Conservation (phyloP, 345 rosid genomes). For the Mallotus nudiflorus region DNA sequence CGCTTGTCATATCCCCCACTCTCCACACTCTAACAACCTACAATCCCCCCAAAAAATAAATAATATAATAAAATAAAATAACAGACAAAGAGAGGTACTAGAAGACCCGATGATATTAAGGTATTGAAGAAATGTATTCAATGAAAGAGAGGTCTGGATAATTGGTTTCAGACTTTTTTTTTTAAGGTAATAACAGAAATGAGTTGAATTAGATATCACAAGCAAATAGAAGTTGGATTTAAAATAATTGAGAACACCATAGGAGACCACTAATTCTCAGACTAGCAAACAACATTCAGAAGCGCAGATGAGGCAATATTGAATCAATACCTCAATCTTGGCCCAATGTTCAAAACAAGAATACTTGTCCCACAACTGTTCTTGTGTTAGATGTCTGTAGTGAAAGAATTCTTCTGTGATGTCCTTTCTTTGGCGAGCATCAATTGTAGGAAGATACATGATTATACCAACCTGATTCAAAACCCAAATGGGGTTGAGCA, state of each 20-base stretch:
- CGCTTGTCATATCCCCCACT: too few relatives aligned
- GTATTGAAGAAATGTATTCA: not conserved
- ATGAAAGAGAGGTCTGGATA: not conserved
- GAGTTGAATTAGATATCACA: not conserved
- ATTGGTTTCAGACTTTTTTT: not conserved
- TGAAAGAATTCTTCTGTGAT: constrained; percentile 93
- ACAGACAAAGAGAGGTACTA: not conserved
- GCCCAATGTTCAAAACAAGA: constrained; percentile 97
- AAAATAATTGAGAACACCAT: not conserved
- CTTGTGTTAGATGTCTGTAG: constrained; percentile 72
- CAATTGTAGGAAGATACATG: constrained; percentile 95
- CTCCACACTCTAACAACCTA: too few relatives aligned
- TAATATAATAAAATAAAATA: too few relatives aligned
- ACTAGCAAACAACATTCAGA: not conserved
- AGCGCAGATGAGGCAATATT: constrained; percentile 20
- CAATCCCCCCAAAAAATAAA: too few relatives aligned
- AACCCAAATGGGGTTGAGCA: not conserved
- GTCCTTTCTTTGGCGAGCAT: constrained; percentile 92
- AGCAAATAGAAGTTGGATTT: not conserved
- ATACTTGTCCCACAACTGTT: constrained; percentile 69
- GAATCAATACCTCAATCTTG: constrained; percentile 73
- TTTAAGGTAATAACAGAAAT: too few relatives aligned
- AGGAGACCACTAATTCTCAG: too few relatives aligned
- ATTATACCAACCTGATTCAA: constrained; percentile 83
- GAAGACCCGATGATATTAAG: too few relatives aligned